Conservation (phyloP, 202 grass and related monocot genomes). For the Schoenoplectus triqueter region DNA sequence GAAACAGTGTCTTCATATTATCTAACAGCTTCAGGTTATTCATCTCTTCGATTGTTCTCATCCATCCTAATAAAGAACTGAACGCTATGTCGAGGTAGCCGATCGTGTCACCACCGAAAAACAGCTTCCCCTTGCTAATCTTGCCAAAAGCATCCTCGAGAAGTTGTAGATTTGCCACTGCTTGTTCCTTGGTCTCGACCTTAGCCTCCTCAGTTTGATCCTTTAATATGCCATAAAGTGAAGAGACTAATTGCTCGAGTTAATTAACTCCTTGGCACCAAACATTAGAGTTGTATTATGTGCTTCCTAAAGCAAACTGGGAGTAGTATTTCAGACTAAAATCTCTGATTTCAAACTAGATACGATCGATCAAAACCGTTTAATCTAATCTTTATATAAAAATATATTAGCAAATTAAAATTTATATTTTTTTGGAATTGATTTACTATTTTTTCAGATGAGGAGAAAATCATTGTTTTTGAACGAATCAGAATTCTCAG, state of each 20-base stretch:
- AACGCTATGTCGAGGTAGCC: constrained; percentile 57
- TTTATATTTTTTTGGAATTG: too few species aligned
- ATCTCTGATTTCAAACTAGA: too few species aligned
- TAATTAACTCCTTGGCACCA: background rate
- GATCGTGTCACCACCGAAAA: constrained; percentile 46
- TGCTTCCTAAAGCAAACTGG: too few species aligned
- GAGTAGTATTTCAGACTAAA: too few species aligned
- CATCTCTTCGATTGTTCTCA: constrained; percentile 48
- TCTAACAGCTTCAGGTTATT: constrained; percentile 43
- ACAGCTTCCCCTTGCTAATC: constrained; percentile 29
- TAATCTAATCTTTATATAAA: too few species aligned
- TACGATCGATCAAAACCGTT: too few species aligned
- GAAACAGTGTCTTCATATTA: constrained; percentile 28
- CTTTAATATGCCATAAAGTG: constrained; percentile 37
- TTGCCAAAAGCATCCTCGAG: constrained; percentile 52
- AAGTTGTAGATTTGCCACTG: constrained; percentile 28
- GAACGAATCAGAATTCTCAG: too few species aligned
- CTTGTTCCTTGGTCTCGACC: constrained; percentile 5
- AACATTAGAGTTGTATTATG: too few species aligned
- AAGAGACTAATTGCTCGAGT: constrained; percentile 36
- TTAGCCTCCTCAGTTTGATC: constrained; percentile 39
- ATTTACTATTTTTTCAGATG: too few species aligned
- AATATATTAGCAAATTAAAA: too few species aligned
- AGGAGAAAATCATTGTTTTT: too few species aligned
- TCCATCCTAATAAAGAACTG: constrained; percentile 52